A percentile compares a stretch with the other conserved stretches of the same genome.
phyloP scores from a whole-genome alignment of 2,329 filamentous ascomycete genomes.

The Fusarium sp. region DNA sequence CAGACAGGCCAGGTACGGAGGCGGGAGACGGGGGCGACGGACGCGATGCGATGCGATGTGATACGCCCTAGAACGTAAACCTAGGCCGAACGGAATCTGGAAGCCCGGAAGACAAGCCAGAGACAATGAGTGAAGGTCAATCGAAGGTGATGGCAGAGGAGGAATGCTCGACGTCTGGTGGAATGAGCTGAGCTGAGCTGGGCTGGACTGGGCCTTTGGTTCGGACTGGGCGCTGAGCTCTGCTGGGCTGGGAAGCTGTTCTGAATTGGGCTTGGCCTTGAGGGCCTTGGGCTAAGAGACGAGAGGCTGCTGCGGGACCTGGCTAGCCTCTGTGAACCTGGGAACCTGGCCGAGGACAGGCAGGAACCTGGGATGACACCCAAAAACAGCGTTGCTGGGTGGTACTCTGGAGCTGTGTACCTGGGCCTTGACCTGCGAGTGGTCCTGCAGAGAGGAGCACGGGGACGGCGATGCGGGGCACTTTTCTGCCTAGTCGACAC shows the following conservation, averaged over 20 bases:
- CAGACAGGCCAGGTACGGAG: constrained; percentile 7
- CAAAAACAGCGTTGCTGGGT: constrained; percentile 27
- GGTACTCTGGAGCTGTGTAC: constrained; percentile 35
- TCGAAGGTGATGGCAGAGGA: constrained; percentile 43
- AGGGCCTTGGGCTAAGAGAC: constrained; percentile 12
- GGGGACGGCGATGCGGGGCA: constrained; percentile 40
- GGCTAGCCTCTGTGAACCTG: constrained; percentile 29
- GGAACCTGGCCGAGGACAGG: constrained; percentile 21
- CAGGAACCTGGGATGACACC: constrained; percentile 37
- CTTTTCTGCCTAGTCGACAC: constrained; percentile 38
- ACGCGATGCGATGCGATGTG: constrained; percentile 20
- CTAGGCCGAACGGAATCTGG: constrained; percentile 31
- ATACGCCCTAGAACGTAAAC: constrained; percentile 33
- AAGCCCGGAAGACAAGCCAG: constrained; percentile 31
- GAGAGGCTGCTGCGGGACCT: constrained; percentile 32
- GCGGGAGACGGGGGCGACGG: constrained; percentile 25
- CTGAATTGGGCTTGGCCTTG: constrained; percentile 34
- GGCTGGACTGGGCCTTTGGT: constrained; percentile 29
- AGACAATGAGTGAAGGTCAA: constrained; percentile 31
- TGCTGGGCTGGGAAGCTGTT: constrained; percentile 33
- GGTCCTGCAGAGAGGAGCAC: constrained; percentile 32
- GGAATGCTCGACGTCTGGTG: constrained; percentile 42
- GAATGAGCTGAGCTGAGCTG: constrained; percentile 41
- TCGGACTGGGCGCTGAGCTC: constrained; percentile 22
- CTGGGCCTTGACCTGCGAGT: constrained; percentile 34